These are phyloP conservation scores for Chenopodium formosanum DNA, from an alignment of 148 eudicot species.

Conservation along the genomic window DNA sequence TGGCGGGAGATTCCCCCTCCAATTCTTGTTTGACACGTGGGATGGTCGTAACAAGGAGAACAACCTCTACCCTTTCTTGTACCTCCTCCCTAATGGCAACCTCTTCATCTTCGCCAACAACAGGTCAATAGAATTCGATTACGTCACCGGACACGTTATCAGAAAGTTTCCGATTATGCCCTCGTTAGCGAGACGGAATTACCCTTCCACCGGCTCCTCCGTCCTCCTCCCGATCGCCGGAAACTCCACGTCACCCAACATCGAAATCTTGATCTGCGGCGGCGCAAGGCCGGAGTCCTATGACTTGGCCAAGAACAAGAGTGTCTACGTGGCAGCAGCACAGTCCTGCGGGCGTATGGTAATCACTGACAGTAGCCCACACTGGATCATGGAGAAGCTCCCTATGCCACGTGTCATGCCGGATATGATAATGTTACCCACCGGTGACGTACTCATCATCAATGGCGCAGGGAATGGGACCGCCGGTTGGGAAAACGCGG, in stretches of 20 bases:
- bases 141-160: slow-evolving; percentile 30
- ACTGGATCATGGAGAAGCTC: slow-evolving; percentile 68
- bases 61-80: slow-evolving; percentile 90
- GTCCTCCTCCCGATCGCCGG: slow-evolving; percentile 53
- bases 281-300: slow-evolving; percentile 57
- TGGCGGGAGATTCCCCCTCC: slow-evolving; percentile 18
- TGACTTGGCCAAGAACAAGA: slow-evolving; percentile 27
- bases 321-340: slow-evolving; percentile 43
- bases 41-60: slow-evolving; percentile 64
- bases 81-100: slow-evolving; percentile 63
- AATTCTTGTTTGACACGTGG: slow-evolving; percentile 48
- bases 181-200: slow-evolving; percentile 49
- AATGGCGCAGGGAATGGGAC: slow-evolving; percentile 80
- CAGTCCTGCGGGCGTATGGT: slow-evolving; percentile 52
- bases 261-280: slow-evolving; percentile 81
- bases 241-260: slow-evolving; percentile 18
- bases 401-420: slow-evolving; percentile 83
- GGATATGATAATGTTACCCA: slow-evolving; percentile 69
- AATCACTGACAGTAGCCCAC: slow-evolving; percentile 42
- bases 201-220: slow-evolving; percentile 81
- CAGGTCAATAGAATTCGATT: slow-evolving; percentile 53
- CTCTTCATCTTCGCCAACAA: slow-evolving; percentile 78
- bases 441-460: slow-evolving; percentile 60
- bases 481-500: slow-evolving; percentile 86
- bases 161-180: slow-evolving; percentile 62